Conservation (phyloP, 192 early-diverging fungal genomes). For the Backusella liffmaniae region DNA sequence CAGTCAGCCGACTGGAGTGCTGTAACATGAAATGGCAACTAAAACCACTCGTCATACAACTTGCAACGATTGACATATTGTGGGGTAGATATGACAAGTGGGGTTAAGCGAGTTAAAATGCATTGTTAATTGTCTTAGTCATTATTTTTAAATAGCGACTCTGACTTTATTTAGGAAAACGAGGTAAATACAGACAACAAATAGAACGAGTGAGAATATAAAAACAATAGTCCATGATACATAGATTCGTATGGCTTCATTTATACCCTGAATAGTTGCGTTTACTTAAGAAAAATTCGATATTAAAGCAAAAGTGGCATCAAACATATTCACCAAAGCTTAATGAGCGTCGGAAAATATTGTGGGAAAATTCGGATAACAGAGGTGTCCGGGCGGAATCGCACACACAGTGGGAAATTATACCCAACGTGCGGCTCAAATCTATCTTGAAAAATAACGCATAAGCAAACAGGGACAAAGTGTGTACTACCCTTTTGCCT, state of each 20-base stretch:
- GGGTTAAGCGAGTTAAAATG: neutral
- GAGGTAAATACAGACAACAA: neutral
- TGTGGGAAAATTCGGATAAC: slow-evolving; percentile 8
- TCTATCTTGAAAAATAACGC: neutral
- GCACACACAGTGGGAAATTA: slow-evolving; percentile 5
- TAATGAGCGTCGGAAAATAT: neutral
- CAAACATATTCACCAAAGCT: neutral
- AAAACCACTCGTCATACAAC: neutral
- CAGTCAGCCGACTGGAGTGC: neutral
- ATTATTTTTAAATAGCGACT: neutral
- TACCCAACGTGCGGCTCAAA: neutral
- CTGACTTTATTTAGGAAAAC: slow-evolving; percentile 2
- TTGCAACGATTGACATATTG: neutral
- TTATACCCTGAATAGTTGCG: neutral
- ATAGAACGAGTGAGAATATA: neutral
- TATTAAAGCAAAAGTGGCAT: neutral
- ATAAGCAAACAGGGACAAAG: neutral
- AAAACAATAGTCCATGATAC: neutral
- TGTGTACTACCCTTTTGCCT: neutral
- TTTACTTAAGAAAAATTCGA: neutral
- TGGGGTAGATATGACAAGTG: slow-evolving; percentile 3
- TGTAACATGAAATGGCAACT: neutral
- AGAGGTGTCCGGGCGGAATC: neutral
- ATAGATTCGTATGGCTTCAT: neutral
- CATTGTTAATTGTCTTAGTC: slow-evolving; percentile 6